These are phyloP conservation scores for Hortaea sp. DNA, from an alignment of 2,329 filamentous ascomycete genomes.

Conservation along the genomic window DNA sequence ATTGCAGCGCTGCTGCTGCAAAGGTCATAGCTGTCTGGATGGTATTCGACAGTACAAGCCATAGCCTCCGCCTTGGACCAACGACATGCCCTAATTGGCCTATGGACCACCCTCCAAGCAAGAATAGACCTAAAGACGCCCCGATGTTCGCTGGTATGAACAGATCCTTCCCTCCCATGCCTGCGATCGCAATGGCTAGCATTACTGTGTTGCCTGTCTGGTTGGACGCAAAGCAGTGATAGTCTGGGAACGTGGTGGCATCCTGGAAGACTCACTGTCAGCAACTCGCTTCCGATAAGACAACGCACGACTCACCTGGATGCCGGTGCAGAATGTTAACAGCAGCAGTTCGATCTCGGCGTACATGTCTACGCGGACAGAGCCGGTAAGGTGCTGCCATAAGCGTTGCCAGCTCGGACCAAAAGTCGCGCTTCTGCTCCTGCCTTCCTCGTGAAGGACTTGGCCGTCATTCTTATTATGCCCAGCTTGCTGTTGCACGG, in stretches of 20 bases:
- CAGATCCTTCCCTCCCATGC: not conserved
- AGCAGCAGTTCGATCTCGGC: not conserved
- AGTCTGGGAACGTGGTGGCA: slow-evolving; percentile 51
- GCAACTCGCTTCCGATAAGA: too few species aligned
- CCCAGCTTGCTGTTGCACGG: too few species aligned
- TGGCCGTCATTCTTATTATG: not conserved
- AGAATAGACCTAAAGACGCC: slow-evolving; percentile 45
- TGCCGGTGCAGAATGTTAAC: not conserved
- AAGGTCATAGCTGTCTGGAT: slow-evolving; percentile 47
- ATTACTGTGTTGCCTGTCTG: slow-evolving; percentile 39
- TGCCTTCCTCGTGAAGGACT: not conserved
- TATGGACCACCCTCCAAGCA: slow-evolving; percentile 46
- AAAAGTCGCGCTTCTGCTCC: not conserved
- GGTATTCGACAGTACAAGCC: slow-evolving; percentile 47
- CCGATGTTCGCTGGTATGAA: slow-evolving; percentile 43
- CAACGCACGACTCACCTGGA: not conserved
- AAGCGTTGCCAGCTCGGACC: not conserved
- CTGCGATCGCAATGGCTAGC: not conserved
- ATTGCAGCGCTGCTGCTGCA: slow-evolving; percentile 37
- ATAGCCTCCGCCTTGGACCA: slow-evolving; percentile 41
- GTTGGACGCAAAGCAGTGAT: slow-evolving; percentile 54
- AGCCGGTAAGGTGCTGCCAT: not conserved
- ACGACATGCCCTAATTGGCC: slow-evolving; percentile 48
- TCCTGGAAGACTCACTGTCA: slow-evolving; percentile 26
- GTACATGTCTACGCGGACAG: not conserved